A percentile compares a stretch with the other conserved stretches of the same genome.
Conservation (phyloP, 2,329 filamentous ascomycete genomes). For the Knufia petricola region DNA sequence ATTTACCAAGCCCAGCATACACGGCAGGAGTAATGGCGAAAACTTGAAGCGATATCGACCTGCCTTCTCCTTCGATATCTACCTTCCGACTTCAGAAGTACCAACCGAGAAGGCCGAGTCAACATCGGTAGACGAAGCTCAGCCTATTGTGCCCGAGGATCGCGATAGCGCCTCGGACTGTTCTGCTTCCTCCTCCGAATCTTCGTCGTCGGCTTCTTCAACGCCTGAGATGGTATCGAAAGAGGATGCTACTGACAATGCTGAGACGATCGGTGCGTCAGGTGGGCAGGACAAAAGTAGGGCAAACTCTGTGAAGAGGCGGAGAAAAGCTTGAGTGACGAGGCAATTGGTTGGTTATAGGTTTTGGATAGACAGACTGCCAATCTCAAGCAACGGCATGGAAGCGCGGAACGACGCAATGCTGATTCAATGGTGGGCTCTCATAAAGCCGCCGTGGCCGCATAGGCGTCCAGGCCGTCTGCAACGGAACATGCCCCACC, state of each 20-base stretch:
- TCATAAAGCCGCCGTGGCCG: too few relatives aligned
- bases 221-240: not conserved
- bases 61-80: not conserved
- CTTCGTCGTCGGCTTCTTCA: too few relatives aligned
- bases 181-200: not conserved
- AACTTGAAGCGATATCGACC: not conserved
- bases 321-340: not conserved
- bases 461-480: too few relatives aligned
- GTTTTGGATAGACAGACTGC: too few relatives aligned
- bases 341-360: too few relatives aligned
- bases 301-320: too few relatives aligned
- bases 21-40: not conserved
- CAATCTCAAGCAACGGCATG: too few relatives aligned
- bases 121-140: not conserved
- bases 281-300: too few relatives aligned
- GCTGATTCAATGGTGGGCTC: too few relatives aligned
- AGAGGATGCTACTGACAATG: not conserved
- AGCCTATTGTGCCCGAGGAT: too few relatives aligned
- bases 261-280: not conserved
- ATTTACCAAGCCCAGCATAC: not conserved
- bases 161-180: not conserved
- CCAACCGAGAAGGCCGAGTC: not conserved
- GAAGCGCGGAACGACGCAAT: too few relatives aligned
- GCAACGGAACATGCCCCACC: too few relatives aligned
- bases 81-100: not conserved